Conservation (phyloP, 192 early-diverging fungal genomes). For the Coemansia aciculifera region DNA sequence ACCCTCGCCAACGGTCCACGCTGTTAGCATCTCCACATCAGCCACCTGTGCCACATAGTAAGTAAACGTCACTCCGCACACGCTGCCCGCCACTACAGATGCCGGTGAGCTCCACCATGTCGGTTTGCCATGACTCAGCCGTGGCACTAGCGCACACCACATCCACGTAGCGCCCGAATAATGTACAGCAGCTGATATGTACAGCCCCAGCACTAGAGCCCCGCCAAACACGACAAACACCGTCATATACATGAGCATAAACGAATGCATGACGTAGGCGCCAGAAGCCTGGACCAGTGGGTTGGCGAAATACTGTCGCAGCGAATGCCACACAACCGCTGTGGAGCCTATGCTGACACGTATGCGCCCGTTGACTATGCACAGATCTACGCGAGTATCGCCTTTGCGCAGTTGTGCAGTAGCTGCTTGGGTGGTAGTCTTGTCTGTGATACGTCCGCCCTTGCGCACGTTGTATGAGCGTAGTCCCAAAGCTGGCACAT, state of each 20-base stretch:
- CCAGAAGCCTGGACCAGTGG: constrained; percentile 47
- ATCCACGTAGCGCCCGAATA: not conserved
- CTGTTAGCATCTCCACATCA: constrained; percentile 18
- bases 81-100: not conserved
- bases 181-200: not conserved
- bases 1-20: constrained; percentile 27
- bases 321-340: constrained; percentile 24
- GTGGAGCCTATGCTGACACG: constrained; percentile 2
- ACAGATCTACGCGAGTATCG: constrained; percentile 18
- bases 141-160: not conserved
- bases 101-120: not conserved
- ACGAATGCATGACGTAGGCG: constrained; percentile 55
- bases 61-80: constrained; percentile 9
- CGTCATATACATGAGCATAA: constrained; percentile 42
- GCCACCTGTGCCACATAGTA: constrained; percentile 30
- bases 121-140: not conserved
- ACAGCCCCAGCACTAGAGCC: constrained; percentile 10
- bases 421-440: not conserved
- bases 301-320: constrained; percentile 48
- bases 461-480: constrained; percentile 19
- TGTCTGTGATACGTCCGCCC: not conserved
- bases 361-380: constrained; percentile 5
- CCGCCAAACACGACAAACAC: constrained; percentile 40
- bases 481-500: constrained; percentile 28
- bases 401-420: constrained; percentile 17